These are phyloP conservation scores for Penicillium sclerotigenum DNA, from an alignment of 2,329 filamentous ascomycete genomes.

Conservation along the genomic window DNA sequence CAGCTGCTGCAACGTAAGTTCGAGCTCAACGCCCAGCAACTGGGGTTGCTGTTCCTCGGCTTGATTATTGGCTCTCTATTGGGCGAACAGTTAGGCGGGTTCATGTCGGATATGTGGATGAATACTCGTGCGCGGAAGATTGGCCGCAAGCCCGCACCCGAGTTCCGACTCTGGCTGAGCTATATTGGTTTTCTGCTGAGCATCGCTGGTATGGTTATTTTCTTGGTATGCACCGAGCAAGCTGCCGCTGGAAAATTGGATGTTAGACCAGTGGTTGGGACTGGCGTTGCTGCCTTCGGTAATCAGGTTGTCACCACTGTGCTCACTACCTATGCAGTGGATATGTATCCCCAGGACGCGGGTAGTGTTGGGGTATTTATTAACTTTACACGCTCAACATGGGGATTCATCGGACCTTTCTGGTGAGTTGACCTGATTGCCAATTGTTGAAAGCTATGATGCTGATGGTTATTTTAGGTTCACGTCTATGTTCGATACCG, in stretches of 20 bases:
- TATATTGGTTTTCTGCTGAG: constrained; percentile 53
- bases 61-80: constrained; percentile 58
- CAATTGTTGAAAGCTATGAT: neutral
- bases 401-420: constrained; percentile 38
- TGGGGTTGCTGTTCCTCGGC: constrained; percentile 58
- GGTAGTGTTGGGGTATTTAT: constrained; percentile 59
- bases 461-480: neutral
- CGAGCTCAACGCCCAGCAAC: constrained; percentile 55
- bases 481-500: constrained; percentile 31
- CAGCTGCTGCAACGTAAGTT: constrained; percentile 57
- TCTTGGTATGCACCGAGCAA: constrained; percentile 52
- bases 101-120: constrained; percentile 57
- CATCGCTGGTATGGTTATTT: constrained; percentile 56
- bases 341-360: constrained; percentile 55
- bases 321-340: constrained; percentile 58
- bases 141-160: constrained; percentile 45
- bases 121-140: constrained; percentile 31
- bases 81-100: constrained; percentile 58
- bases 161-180: constrained; percentile 57
- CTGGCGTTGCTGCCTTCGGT: constrained; percentile 52
- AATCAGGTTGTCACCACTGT: constrained; percentile 63
- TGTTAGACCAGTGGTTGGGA: constrained; percentile 55
- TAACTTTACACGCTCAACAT: constrained; percentile 50
- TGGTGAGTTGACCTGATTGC: constrained; percentile 30
- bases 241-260: constrained; percentile 49